Conservation (phyloP, 208 protist genomes). For the Wallacemonas sp. region DNA sequence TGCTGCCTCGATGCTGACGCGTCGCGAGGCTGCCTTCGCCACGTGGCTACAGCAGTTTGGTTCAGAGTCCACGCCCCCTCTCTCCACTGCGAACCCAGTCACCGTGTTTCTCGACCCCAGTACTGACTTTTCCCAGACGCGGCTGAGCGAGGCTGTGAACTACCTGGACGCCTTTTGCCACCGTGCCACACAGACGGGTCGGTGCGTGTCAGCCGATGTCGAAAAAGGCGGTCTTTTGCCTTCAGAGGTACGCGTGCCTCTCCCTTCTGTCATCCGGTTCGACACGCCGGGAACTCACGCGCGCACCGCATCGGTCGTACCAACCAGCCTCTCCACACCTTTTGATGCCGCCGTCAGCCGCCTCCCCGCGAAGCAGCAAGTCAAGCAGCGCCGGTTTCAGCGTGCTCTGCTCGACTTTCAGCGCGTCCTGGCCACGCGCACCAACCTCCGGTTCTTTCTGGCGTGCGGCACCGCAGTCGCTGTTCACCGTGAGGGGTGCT, state of each 20-base stretch:
- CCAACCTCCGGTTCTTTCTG: slow-evolving; percentile 74
- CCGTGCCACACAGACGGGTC: neutral
- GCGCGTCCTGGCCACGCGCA: slow-evolving; percentile 23
- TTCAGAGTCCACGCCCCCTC: no score
- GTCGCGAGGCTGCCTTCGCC: slow-evolving; percentile 12
- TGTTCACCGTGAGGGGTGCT: slow-evolving; percentile 76
- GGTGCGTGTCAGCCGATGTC: neutral
- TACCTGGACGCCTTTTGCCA: slow-evolving; percentile 23
- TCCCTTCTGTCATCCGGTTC: slow-evolving; percentile 1
- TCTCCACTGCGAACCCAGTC: neutral
- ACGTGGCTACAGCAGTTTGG: slow-evolving; percentile 17
- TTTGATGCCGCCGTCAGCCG: slow-evolving; percentile 6
- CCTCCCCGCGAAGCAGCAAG: slow-evolving; percentile 9
- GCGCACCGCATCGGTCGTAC: slow-evolving; percentile 1
- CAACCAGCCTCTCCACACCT: neutral
- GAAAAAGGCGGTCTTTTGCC: neutral
- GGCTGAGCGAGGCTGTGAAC: neutral
- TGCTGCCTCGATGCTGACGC: slow-evolving; percentile 5
- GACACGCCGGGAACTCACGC: neutral
- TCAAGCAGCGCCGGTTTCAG: slow-evolving; percentile 71
- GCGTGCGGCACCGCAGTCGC: slow-evolving; percentile 84
- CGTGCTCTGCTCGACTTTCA: slow-evolving; percentile 60
- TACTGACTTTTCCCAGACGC: neutral
- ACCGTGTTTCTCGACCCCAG: neutral
- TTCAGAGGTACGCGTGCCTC: neutral